Base-by-base conservation (phyloP, 106 monocot species). In the Vanilla planifolia region DNA sequence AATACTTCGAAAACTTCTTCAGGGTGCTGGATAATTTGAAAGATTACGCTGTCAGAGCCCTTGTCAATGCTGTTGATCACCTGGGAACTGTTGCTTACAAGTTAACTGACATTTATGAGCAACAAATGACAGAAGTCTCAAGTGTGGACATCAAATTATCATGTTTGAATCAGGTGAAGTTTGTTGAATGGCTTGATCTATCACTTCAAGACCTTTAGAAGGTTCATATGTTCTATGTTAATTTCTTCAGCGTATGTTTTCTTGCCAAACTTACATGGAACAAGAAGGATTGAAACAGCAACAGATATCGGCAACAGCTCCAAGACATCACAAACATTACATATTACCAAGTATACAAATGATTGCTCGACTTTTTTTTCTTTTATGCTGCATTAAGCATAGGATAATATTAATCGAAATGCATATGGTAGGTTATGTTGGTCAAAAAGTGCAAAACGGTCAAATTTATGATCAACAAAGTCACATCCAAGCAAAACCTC, bases 11-110 rank as follows among this genome's bases (percentile, higher is more conserved):
- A 53, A 29, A 27, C 16, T 13, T 53, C 13, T 64, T 53, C 69
- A 95, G 95, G 76, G 95, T 96, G 42, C 61, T 96, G 55, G 90
- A 90, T 32, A 96, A 96, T 70, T 67, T 96, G 70, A 96, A 90
- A 76, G 86, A 84, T 39, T 96, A 90, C 73, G 78, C 95, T 61
- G 84, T 96, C 28, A 68, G 90, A 42, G 95, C 95, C 16, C 81
- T 96, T 28, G 95, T 96, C 40, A 96, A 96, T 77, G 87, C 90
- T 67, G 95, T 96, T 28, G 95, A 96, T 63, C 95, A 96, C 61
- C 81, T 96, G 34, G 95, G 95, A 22, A 96, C 86, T 24, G 95
- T 96, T 64, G 95, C 95, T 64, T 96, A 87, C 77, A 96, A 96
- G 73, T 65, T 96, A 60, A 96, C 83, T n/a, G 95, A 91, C 43